These are phyloP conservation scores for Trichoderma semiorbis DNA, from an alignment of 2,329 filamentous ascomycete species.

Conservation along the genomic window DNA sequence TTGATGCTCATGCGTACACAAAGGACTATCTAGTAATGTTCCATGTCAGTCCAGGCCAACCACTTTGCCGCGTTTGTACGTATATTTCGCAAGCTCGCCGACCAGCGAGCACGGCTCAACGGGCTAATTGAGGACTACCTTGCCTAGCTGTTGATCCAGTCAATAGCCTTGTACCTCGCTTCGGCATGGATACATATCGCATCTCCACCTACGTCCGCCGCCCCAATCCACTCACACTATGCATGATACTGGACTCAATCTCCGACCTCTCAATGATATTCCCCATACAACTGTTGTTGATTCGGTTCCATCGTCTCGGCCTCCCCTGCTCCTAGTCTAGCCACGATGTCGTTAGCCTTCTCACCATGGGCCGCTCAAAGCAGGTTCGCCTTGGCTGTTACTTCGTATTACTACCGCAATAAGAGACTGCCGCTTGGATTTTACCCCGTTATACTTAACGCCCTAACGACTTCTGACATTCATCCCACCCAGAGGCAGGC, in stretches of 20 bases:
- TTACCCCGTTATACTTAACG: neutral
- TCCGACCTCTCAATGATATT: slow-evolving; percentile 1
- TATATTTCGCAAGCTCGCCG: slow-evolving; percentile 3
- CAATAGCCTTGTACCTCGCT: neutral
- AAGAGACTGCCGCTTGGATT: neutral
- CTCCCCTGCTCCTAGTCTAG: neutral
- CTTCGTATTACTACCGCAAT: slow-evolving; percentile 1
- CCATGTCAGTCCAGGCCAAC: neutral
- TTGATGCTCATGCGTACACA: neutral
- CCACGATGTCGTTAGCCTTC: neutral
- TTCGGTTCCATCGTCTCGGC: slow-evolving; percentile 6
- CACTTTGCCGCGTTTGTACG: slow-evolving; percentile 7
- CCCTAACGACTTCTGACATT: neutral
- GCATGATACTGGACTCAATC: slow-evolving; percentile 15
- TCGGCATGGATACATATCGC: slow-evolving; percentile 1
- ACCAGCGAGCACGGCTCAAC: neutral
- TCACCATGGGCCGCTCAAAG: neutral
- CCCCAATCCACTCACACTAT: slow-evolving; percentile 9
- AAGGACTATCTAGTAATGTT: slow-evolving; percentile 3
- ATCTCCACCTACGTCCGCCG: slow-evolving; percentile 3
- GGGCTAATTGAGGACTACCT: neutral
- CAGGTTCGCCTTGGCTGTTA: neutral
- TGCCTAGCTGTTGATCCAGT: neutral
- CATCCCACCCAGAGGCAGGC: neutral
- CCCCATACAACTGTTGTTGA: slow-evolving; percentile 3